Conservation (phyloP, 805 yeast genomes). For the Candida yuanshanica region DNA sequence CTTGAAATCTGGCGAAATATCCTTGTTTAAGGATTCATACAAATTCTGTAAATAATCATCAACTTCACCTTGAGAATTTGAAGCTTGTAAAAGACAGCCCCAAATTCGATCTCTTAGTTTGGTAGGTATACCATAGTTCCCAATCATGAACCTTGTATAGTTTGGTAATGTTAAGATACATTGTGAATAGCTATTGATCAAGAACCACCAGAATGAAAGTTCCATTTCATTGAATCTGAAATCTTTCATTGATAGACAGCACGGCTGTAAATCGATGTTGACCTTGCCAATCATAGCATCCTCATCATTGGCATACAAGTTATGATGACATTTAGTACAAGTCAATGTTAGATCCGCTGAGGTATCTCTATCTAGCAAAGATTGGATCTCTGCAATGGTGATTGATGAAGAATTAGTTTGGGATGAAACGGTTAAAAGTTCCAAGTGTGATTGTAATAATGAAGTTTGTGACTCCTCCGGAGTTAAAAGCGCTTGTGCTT, state of each 20-base stretch:
- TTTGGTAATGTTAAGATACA: slow-evolving; percentile 42
- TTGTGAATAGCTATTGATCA: slow-evolving; percentile 37
- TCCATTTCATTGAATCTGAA: slow-evolving; percentile 25
- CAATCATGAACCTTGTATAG: slow-evolving; percentile 38
- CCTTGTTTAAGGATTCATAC: slow-evolving; percentile 33
- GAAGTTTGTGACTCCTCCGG: not conserved
- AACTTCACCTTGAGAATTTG: slow-evolving; percentile 16
- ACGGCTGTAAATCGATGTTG: slow-evolving; percentile 14
- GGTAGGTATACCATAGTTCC: slow-evolving; percentile 39
- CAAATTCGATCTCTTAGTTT: slow-evolving; percentile 39
- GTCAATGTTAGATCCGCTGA: slow-evolving; percentile 18
- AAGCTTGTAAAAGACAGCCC: slow-evolving; percentile 27
- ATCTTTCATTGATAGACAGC: slow-evolving; percentile 18
- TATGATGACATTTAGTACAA: slow-evolving; percentile 23
- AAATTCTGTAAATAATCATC: slow-evolving; percentile 23
- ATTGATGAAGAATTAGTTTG: slow-evolving; percentile 16
- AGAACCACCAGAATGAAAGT: slow-evolving; percentile 38
- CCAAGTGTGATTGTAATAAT: slow-evolving; percentile 8
- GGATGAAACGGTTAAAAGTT: slow-evolving; percentile 6
- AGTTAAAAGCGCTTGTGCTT: slow-evolving; percentile 1
- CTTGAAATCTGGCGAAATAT: slow-evolving; percentile 36
- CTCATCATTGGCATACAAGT: slow-evolving; percentile 20
- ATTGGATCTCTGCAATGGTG: slow-evolving; percentile 25
- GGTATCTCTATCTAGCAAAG: slow-evolving; percentile 18
- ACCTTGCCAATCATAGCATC: too few relatives aligned